phyloP scores from a whole-genome alignment of 2,329 filamentous ascomycete species.

The Nigrospora sphaerica region DNA sequence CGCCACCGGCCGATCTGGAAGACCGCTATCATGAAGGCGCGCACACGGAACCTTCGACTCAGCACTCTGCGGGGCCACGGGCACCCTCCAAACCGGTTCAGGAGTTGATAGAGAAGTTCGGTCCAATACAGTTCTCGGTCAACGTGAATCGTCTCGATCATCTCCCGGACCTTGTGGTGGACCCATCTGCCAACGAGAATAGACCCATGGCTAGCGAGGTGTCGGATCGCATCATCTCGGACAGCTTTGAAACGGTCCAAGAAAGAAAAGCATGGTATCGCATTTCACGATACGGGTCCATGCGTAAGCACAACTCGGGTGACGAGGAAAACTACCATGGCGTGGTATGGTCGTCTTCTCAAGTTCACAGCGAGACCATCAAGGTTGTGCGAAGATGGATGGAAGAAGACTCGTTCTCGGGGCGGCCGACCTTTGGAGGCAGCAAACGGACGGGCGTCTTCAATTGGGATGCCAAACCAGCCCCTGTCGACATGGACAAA shows the following conservation, averaged over 20 bases:
- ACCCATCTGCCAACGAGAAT: too few relatives aligned
- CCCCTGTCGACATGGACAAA: slow-evolving; percentile 40
- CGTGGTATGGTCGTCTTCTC: slow-evolving; percentile 50
- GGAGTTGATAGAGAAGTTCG: slow-evolving; percentile 20
- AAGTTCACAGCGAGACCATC: slow-evolving; percentile 44
- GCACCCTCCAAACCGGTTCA: slow-evolving; percentile 5
- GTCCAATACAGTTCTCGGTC: slow-evolving; percentile 14
- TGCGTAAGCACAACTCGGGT: slow-evolving; percentile 47
- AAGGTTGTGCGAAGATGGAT: slow-evolving; percentile 59
- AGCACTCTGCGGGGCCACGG: background rate
- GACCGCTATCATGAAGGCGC: too few relatives aligned
- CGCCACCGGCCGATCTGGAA: too few relatives aligned
- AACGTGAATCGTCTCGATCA: slow-evolving; percentile 15
- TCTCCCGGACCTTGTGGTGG: slow-evolving; percentile 5
- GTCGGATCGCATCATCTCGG: slow-evolving; percentile 38
- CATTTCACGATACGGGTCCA: slow-evolving; percentile 52
- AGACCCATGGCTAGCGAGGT: slow-evolving; percentile 19
- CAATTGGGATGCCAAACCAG: slow-evolving; percentile 51
- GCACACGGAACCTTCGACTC: background rate
- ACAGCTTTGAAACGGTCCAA: slow-evolving; percentile 46
- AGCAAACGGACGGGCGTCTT: slow-evolving; percentile 43
- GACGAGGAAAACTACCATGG: slow-evolving; percentile 54
- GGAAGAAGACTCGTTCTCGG: slow-evolving; percentile 54
- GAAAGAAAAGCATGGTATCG: slow-evolving; percentile 61
- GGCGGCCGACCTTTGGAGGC: slow-evolving; percentile 38